A percentile compares a stretch with the other conserved stretches of the same genome.
Conservation (phyloP, 768 basidiomycete genomes). For the Tylopilus rubrobrunneus region DNA sequence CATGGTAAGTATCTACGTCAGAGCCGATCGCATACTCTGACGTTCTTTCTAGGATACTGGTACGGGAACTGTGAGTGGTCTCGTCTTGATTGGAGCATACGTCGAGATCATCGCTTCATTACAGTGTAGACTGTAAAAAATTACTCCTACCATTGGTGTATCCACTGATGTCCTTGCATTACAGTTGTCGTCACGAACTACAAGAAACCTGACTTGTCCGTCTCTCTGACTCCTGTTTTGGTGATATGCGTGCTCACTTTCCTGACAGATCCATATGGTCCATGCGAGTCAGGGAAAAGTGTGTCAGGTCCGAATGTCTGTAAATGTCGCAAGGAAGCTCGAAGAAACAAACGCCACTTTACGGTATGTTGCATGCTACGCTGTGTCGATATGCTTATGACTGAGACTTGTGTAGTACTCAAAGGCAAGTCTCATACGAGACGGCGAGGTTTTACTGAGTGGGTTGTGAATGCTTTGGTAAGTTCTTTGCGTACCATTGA, state of each 20-base stretch:
- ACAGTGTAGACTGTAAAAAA: too few species aligned
- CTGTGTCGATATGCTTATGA: neutral
- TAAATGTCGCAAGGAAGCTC: too few species aligned
- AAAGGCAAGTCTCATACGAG: conserved; percentile 38
- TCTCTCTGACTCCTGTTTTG: conserved; percentile 6
- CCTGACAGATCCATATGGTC: conserved; percentile 86
- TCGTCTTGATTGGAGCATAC: too few species aligned
- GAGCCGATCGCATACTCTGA: too few species aligned
- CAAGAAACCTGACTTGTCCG: conserved; percentile 78
- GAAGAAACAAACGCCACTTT: too few species aligned
- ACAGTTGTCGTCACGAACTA: conserved; percentile 70
- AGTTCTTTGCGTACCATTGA: too few species aligned
- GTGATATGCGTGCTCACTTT: neutral
- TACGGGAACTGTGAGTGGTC: too few species aligned
- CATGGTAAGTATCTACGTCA: too few species aligned
- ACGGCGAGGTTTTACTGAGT: conserved; percentile 4
- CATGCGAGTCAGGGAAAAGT: conserved; percentile 32
- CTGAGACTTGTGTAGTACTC: too few species aligned
- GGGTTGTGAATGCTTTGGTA: conserved; percentile 71
- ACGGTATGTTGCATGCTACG: conserved; percentile 40
- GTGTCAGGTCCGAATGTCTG: conserved; percentile 23
- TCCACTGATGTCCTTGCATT: neutral
- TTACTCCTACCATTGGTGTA: neutral
- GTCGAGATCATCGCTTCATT: too few species aligned
- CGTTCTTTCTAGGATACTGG: too few species aligned